Evolutionary conservation across 306 rosid species (phyloP).

Genomic region (Sophora flavescens): DNA sequence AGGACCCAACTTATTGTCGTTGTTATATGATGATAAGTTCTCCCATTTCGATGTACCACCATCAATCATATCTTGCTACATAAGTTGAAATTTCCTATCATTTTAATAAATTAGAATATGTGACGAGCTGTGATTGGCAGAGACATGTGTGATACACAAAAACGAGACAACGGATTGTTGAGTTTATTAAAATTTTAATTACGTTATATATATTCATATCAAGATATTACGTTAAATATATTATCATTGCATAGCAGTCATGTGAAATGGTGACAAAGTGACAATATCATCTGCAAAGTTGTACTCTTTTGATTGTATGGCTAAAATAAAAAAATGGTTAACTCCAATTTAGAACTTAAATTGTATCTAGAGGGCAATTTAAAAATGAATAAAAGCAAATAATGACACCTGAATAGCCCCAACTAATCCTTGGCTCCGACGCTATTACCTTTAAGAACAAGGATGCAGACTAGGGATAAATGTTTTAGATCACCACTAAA

Average conservation of each 20-base stretch:
- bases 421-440: constrained; percentile 41
- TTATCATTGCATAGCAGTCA: constrained; percentile 44
- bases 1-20: constrained; percentile 10
- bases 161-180: neutral
- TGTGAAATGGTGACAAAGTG: constrained; percentile 37
- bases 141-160: no score
- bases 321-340: constrained; percentile 8
- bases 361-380: constrained; percentile 16
- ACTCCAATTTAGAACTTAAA: constrained; percentile 8
- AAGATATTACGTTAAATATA: constrained; percentile 10
- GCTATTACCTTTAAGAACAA: constrained; percentile 40
- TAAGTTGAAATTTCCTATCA: no score
- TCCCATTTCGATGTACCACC: no score
- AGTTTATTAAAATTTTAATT: constrained; percentile 2
- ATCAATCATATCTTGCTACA: no score
- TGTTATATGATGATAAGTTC: neutral
- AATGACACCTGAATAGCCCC: constrained; percentile 40
- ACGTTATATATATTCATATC: no score
- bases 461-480: constrained; percentile 44
- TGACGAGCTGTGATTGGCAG: no score
- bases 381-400: constrained; percentile 25
- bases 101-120: no score
- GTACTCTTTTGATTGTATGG: constrained; percentile 46
- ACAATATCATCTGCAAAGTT: constrained; percentile 43
- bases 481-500: constrained; percentile 24